Conservation (phyloP, 208 protist species). For the Crithidia sp. region DNA sequence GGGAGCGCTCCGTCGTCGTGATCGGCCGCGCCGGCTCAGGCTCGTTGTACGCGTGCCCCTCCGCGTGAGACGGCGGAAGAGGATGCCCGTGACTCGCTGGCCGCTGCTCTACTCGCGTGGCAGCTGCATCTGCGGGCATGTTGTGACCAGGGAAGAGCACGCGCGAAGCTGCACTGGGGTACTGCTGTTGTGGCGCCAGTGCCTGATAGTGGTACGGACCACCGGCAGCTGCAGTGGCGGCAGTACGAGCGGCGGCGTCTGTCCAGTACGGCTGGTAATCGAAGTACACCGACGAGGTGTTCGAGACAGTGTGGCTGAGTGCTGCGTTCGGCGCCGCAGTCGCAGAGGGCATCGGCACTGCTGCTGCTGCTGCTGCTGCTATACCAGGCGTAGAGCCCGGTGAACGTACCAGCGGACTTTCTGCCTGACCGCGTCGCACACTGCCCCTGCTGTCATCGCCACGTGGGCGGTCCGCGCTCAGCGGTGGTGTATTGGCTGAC, state of each 20-base stretch:
- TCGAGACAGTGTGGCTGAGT: slow-evolving; percentile 17
- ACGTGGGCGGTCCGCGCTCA: neutral
- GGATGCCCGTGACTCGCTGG: neutral
- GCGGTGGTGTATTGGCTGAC: slow-evolving; percentile 6
- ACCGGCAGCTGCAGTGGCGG: neutral
- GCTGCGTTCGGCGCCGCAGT: slow-evolving; percentile 11
- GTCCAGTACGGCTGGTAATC: slow-evolving; percentile 22
- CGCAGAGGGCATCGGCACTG: slow-evolving; percentile 2
- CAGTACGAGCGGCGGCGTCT: neutral
- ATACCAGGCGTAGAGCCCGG: neutral
- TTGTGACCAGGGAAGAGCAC: slow-evolving; percentile 2
- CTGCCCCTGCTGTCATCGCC: neutral
- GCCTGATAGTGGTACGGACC: neutral
- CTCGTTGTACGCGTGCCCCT: slow-evolving; percentile 28
- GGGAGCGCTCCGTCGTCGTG: slow-evolving; percentile 15
- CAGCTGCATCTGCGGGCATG: neutral
- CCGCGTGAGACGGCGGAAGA: neutral
- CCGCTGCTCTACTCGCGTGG: neutral
- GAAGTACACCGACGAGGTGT: slow-evolving; percentile 34
- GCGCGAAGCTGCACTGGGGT: slow-evolving; percentile 1
- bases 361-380: neutral
- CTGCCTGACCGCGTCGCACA: neutral
- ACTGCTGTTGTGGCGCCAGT: neutral
- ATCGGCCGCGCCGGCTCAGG: slow-evolving; percentile 21
- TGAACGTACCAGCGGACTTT: slow-evolving; percentile 7